Base-by-base conservation (phyloP, 176 grass and related monocot genomes). In the Avena insularis region DNA sequence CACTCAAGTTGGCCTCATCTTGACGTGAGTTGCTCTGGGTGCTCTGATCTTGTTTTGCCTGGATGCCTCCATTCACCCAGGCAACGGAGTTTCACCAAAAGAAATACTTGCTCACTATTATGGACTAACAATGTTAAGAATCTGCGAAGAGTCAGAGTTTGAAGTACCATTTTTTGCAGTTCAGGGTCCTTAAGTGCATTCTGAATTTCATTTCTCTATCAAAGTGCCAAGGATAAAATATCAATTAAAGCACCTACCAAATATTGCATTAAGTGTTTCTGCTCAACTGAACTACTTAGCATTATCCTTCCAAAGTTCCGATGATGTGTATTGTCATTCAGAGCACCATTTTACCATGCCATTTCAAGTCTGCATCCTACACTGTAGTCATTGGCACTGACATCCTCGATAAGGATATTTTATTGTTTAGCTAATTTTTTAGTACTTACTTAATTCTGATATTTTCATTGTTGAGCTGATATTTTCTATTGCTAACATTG, bases 111-210 rank as follows among this genome's bases (percentile, higher is more conserved):
- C 63, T 92, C 82, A 87, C 57, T 90, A 79, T 79, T 59, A 65
- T 86, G 82, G 75, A 72, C 83, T 96, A 66, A 96, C 74, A 79
- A 90, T 84, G 31, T 92, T 87, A 85, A 96, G 94, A 90, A 96
- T 93, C 94, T 93, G 87, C 19, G 48, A 55, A 53, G 91, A 90
- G 56, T 83, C 88, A 68, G 92, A 56, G 92, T 90, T 75, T 82
- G 78, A 60, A 90, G 79, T 85, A 96, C 79, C 79, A 90, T 70
- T 83, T 88, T 84, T 69, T 86, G 90, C 45, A 96, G 74, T 79
- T 92, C 83, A 46, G 86, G 36, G 62, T 89, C 83, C 87, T 84
- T 96, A 36, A 92, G 63, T 25, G 83, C 90, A 84, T 92, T 90
- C 86, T 76, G 77, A 35, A 96, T 88, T 77, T 87, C 94, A 49